These are phyloP conservation scores for Candida coquimbonensis DNA, from an alignment of 805 yeast species.

Conservation along the genomic window DNA sequence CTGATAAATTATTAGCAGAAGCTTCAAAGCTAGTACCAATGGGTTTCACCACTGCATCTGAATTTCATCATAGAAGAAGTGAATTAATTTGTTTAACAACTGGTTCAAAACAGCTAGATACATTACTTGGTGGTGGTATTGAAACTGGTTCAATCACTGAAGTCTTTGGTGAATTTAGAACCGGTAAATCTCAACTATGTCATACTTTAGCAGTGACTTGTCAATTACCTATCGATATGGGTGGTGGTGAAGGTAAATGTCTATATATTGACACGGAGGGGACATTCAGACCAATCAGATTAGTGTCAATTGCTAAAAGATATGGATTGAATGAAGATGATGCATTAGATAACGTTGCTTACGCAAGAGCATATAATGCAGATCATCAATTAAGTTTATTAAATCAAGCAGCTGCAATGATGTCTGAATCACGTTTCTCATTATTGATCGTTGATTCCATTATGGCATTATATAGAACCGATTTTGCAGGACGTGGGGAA, in stretches of 20 bases:
- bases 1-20: conserved; percentile 74
- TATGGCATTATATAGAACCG: conserved; percentile 94
- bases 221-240: conserved; percentile 92
- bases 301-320: conserved; percentile 84
- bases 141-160: conserved; percentile 98
- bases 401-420: conserved; percentile 89
- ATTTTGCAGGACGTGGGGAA: conserved; percentile 93
- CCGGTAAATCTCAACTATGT: conserved; percentile 95
- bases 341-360: conserved; percentile 94
- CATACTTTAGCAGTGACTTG: conserved; percentile 96
- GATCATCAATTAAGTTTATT: conserved; percentile 88
- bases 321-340: conserved; percentile 90
- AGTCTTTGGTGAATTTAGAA: conserved; percentile 93
- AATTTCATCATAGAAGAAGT: conserved; percentile 81
- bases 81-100: conserved; percentile 91
- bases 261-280: conserved; percentile 95
- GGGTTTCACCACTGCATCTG: conserved; percentile 97
- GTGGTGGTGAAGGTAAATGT: conserved; percentile 98
- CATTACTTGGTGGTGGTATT: conserved; percentile 90
- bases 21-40: conserved; percentile 85
- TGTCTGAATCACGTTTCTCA: conserved; percentile 90
- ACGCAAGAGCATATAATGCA: conserved; percentile 95
- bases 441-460: conserved; percentile 92
- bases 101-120: conserved; percentile 90
- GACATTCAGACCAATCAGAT: conserved; percentile 87